Evolutionary conservation across 805 yeast species (phyloP).

Genomic region (Torulaspora delbrueckii): DNA sequence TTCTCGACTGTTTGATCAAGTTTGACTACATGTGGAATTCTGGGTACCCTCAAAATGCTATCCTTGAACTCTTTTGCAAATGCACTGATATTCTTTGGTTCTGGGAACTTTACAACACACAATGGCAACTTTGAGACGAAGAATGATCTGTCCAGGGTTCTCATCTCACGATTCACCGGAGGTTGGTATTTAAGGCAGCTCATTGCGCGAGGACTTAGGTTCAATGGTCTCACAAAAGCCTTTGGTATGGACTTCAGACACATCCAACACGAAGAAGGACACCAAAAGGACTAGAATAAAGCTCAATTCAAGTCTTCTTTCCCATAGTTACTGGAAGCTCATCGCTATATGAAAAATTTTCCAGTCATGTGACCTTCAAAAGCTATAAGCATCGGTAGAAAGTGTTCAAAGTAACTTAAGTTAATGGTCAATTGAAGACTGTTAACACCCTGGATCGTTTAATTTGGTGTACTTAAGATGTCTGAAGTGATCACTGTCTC

Average conservation of each 20-base stretch:
- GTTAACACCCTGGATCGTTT: not conserved
- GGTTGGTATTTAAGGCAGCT: constrained; percentile 41
- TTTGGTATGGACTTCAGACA: not conserved
- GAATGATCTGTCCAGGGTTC: constrained; percentile 56
- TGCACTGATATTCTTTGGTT: constrained; percentile 55
- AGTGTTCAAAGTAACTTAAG: not conserved
- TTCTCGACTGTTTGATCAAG: constrained; percentile 20
- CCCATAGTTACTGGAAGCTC: not conserved
- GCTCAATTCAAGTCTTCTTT: not conserved
- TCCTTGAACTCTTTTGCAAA: constrained; percentile 55
- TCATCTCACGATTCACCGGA: constrained; percentile 66
- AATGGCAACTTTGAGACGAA: constrained; percentile 56
- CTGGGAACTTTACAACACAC: constrained; percentile 64
- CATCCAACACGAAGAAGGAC: constrained; percentile 5
- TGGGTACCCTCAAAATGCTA: constrained; percentile 66
- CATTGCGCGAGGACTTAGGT: constrained; percentile 1
- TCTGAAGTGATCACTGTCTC: constrained; percentile 30
- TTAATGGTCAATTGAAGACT: not conserved
- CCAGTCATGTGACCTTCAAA: constrained; percentile 7
- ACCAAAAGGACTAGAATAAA: not conserved
- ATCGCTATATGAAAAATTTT: constrained; percentile 18
- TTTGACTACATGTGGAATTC: constrained; percentile 63
- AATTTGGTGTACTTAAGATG: constrained; percentile 11
- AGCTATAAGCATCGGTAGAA: not conserved
- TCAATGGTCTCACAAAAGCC: constrained; percentile 1